Conservation (phyloP, 2,329 filamentous ascomycete species). For the Blastomyces emzantsi region DNA sequence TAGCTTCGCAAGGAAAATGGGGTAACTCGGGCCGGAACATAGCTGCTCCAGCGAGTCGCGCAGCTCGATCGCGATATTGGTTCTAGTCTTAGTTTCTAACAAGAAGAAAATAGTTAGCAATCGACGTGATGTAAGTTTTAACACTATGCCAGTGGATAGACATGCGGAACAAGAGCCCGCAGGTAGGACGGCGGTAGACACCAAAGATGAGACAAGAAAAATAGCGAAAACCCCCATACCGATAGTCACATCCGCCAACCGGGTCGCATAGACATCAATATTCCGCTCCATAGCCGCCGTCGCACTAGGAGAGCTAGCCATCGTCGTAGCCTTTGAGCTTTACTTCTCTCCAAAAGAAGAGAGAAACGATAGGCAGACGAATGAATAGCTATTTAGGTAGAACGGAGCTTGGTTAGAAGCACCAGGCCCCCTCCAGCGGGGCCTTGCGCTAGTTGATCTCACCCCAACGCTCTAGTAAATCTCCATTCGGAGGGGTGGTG, state of each 20-base stretch:
- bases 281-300: constrained; percentile 34
- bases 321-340: neutral
- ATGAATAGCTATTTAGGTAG: no score
- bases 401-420: neutral
- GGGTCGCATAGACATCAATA: constrained; percentile 43
- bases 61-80: constrained; percentile 72
- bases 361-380: neutral
- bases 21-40: constrained; percentile 71
- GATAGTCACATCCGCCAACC: constrained; percentile 41
- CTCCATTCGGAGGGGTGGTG: neutral
- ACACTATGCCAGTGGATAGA: neutral
- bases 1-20: constrained; percentile 72
- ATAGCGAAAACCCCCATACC: constrained; percentile 29
- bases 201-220: neutral
- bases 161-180: neutral
- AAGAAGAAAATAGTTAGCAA: neutral
- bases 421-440: neutral
- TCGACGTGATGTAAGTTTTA: neutral
- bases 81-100: constrained; percentile 70
- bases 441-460: neutral
- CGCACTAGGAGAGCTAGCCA: neutral
- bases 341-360: neutral
- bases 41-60: constrained; percentile 80
- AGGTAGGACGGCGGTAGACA: neutral
- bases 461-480: neutral